Conservation (phyloP, 345 rosid genomes). For the Raphanus sativus region DNA sequence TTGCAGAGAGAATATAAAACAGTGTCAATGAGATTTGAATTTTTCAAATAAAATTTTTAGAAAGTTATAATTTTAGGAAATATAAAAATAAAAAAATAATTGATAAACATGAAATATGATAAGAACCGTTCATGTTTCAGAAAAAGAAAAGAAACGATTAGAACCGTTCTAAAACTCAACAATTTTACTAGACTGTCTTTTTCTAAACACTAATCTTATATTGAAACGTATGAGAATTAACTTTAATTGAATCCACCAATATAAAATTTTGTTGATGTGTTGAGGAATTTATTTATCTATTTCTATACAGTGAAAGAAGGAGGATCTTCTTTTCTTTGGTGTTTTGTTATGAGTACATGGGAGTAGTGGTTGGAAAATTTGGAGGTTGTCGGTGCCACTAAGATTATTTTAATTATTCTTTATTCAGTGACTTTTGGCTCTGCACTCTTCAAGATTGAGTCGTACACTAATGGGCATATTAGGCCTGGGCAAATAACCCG, state of each 20-base stretch:
- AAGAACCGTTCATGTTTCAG: not conserved
- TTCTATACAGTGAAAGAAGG: not conserved
- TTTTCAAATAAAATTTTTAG: not conserved
- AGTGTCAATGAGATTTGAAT: not conserved
- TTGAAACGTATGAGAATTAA: not conserved
- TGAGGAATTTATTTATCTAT: not conserved
- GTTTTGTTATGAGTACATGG: slow-evolving; percentile 36
- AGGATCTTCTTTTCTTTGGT: slow-evolving; percentile 21
- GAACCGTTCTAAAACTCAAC: not conserved
- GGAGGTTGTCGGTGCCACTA: slow-evolving; percentile 14
- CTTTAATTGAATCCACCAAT: not conserved
- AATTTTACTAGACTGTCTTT: not conserved
- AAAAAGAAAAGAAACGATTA: not conserved
- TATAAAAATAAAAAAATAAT: no score
- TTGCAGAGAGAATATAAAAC: not conserved
- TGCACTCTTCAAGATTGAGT: not conserved
- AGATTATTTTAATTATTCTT: not conserved
- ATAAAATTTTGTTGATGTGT: not conserved
- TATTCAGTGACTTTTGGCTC: not conserved
- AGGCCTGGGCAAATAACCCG: not conserved
- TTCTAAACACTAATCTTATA: not conserved
- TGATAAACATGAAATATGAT: not conserved
- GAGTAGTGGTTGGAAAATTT: slow-evolving; percentile 37
- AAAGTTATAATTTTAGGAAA: not conserved
- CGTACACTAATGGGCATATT: slow-evolving; percentile 1